Base-by-base conservation (phyloP, 176 grass and related monocot genomes). In the Canna indica region DNA sequence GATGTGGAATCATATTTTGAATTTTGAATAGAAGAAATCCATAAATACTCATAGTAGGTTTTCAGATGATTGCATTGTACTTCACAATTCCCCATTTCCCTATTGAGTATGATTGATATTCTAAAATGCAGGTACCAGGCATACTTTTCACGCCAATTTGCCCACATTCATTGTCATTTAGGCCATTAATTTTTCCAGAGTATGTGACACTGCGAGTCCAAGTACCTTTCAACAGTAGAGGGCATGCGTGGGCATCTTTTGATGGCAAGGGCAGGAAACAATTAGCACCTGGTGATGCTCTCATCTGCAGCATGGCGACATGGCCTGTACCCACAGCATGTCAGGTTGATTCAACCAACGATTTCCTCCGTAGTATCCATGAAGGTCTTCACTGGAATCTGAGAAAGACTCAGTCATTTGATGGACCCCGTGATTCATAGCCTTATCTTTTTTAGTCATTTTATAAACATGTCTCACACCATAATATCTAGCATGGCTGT, bases 121-220 rank as follows among this genome's bases (percentile, higher is more conserved):
- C 14, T 33, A 26, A 72, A 83, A 68, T 71, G 62, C 65, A 99
- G 90, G 90, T 99, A 36, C 90, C 95, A 16, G 95, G 80, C 3
- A 99, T 99, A 79, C 87, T 94, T 27, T 99, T 90, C 95, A 99
- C 90, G 8, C 95, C 95, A 17, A 99, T 99, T 64, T 99, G 95
- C 32, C 95, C 90, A 0, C 95, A 94, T 65, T 99, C 95, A 27
- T 42, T 99, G 59, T 99, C 95, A 46, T 99, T 90, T 83, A 78
- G 95, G 68, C 89, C 95, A 24, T 44, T 99, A 54, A 99, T 88
- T 57, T 77, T 94, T 47, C 95, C 95, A 17, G 95, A 94, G 73
- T 99, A 88, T 1, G 95, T 93, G 46, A 88, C 84, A 1, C 65
- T 99, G 46, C 89, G 90, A 0, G 68, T 99, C 10, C 90, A 99